phyloP scores from a whole-genome alignment of 768 basidiomycete genomes.

The Kwoniella heveanensis region DNA sequence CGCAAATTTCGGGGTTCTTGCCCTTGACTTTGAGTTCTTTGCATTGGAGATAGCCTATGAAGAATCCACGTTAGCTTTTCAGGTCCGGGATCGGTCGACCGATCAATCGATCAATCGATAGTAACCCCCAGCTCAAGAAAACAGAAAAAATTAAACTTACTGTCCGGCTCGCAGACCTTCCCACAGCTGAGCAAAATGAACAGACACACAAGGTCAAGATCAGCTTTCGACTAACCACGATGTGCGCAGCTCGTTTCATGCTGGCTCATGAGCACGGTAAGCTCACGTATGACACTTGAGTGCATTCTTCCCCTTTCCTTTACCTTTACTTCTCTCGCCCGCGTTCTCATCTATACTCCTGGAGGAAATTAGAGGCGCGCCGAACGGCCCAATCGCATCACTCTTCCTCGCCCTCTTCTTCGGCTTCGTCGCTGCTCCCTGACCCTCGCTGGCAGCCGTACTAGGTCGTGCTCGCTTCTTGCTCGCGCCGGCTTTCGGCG shows the following conservation, averaged over 20 bases:
- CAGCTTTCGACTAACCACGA: no score
- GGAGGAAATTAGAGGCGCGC: background rate
- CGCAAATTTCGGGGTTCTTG: background rate
- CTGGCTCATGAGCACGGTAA: no score
- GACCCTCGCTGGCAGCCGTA: background rate
- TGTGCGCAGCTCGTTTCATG: no score
- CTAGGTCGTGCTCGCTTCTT: background rate
- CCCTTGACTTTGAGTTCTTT: slow-evolving; percentile 8
- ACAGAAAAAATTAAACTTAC: slow-evolving; percentile 9
- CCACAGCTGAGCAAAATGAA: slow-evolving; percentile 4
- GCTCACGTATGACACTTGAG: slow-evolving; percentile 14
- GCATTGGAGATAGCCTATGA: background rate
- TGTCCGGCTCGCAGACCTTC: slow-evolving; percentile 2
- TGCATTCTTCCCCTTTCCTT: slow-evolving; percentile 1
- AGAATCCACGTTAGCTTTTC: background rate
- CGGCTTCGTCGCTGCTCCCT: slow-evolving; percentile 1
- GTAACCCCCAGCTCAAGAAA: no score
- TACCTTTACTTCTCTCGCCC: slow-evolving; percentile 1
- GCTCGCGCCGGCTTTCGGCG: background rate
- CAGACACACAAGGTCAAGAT: no score
- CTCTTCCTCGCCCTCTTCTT: slow-evolving; percentile 15
- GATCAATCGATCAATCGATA: no score
- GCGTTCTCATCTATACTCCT: slow-evolving; percentile 2
- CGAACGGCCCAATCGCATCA: slow-evolving; percentile 1
- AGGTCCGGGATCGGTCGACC: no score